These are phyloP conservation scores for Firmiana major DNA, from an alignment of 345 rosid species.

Conservation along the genomic window DNA sequence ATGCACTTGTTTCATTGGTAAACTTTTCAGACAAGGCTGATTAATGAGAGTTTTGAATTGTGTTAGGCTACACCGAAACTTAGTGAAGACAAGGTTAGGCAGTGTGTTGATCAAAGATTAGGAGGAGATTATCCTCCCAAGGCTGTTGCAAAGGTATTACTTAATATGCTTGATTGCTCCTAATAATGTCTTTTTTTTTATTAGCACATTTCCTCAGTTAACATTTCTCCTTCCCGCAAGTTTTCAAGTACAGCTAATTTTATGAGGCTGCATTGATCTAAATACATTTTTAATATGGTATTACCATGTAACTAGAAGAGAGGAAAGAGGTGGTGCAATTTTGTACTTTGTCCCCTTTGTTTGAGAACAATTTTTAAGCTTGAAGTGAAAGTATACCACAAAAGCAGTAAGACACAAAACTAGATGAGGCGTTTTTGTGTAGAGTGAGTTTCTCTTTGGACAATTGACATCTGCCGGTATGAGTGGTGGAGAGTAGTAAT, in stretches of 20 bases:
- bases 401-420: not conserved
- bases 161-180: conserved; percentile 3
- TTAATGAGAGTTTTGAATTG: conserved; percentile 2
- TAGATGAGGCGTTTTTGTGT: not conserved
- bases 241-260: not conserved
- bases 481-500: not conserved
- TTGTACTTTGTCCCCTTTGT: not conserved
- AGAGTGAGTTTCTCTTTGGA: not conserved
- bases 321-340: not conserved
- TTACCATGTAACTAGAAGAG: not conserved
- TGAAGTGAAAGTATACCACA: not conserved
- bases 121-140: conserved; percentile 88
- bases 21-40: not conserved
- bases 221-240: not conserved
- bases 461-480: not conserved
- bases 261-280: not conserved
- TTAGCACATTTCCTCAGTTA: not conserved
- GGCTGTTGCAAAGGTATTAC: conserved; percentile 90
- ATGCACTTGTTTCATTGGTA: not conserved
- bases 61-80: conserved; percentile 90
- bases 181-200: not conserved
- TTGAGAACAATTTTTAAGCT: not conserved
- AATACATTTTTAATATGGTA: not conserved
- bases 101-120: conserved; percentile 91
- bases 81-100: conserved; percentile 93